Conservation (phyloP, 75 land plant species). For the Ceratopteris richardii region DNA sequence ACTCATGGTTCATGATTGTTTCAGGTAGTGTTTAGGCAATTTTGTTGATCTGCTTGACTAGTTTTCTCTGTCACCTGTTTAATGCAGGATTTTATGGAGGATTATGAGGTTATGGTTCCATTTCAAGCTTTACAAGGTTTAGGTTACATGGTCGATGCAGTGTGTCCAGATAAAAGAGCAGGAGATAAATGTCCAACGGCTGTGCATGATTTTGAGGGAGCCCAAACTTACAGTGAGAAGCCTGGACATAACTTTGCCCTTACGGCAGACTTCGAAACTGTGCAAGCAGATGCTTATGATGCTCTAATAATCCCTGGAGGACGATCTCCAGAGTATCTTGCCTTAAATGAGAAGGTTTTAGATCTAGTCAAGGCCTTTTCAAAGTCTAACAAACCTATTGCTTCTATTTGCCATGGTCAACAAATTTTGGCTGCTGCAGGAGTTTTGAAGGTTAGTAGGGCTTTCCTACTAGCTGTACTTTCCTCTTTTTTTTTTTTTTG, state of each 20-base stretch:
- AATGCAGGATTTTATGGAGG: conserved; percentile 93
- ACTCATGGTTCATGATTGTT: not conserved
- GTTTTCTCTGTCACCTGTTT: too few species aligned
- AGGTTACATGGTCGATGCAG: conserved; percentile 74
- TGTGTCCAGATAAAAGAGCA: conserved; percentile 71
- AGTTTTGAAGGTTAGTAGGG: conserved; percentile 75
- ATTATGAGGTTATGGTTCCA: conserved; percentile 93
- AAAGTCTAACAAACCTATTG: conserved; percentile 61
- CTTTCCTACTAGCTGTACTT: not conserved
- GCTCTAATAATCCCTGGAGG: conserved; percentile 93
- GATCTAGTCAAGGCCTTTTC: conserved; percentile 59
- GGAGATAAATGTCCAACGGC: conserved; percentile 89
- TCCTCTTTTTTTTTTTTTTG: not conserved
- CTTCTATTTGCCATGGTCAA: conserved; percentile 98
- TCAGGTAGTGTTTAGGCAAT: not conserved
- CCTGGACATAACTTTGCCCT: conserved; percentile 82
- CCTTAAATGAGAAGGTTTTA: conserved; percentile 67
- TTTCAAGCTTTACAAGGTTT: conserved; percentile 83
- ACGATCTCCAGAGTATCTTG: conserved; percentile 93
- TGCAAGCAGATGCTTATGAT: conserved; percentile 59
- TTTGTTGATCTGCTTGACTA: too few species aligned
- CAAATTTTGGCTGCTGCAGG: conserved; percentile 94
- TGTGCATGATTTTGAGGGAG: conserved; percentile 97
- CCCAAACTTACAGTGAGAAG: conserved; percentile 95
- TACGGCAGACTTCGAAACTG: conserved; percentile 50